Evolutionary conservation across 306 rosid genomes (phyloP).

Genomic region (Prunus salicina): DNA sequence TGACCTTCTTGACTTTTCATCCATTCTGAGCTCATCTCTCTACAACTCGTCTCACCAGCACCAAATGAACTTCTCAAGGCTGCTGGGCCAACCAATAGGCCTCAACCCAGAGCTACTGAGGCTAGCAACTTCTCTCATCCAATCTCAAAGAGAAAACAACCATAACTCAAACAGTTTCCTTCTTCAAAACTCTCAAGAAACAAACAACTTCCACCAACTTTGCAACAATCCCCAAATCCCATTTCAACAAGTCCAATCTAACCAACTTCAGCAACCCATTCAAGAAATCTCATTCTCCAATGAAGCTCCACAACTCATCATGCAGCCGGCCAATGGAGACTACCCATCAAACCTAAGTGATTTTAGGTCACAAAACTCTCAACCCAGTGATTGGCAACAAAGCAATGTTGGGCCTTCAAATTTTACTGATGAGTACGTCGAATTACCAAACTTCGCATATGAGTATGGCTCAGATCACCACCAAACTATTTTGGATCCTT

Average conservation of each 20-base stretch:
- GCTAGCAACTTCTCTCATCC: slow-evolving; percentile 65
- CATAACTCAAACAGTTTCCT: slow-evolving; percentile 9
- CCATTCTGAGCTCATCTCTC: slow-evolving; percentile 54
- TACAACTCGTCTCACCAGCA: slow-evolving; percentile 52
- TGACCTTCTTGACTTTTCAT: slow-evolving; percentile 71
- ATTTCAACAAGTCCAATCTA: slow-evolving; percentile 26
- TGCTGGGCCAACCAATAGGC: slow-evolving; percentile 42
- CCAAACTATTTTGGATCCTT: slow-evolving; percentile 30
- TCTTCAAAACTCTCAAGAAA: slow-evolving; percentile 27
- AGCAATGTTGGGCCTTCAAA: slow-evolving; percentile 24
- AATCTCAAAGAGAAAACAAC: slow-evolving; percentile 32
- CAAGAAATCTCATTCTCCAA: slow-evolving; percentile 34
- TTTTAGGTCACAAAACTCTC: slow-evolving; percentile 35
- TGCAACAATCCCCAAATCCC: slow-evolving; percentile 29
- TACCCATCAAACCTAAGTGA: slow-evolving; percentile 29
- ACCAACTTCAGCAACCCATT: slow-evolving; percentile 26
- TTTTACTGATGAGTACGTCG: slow-evolving; percentile 22
- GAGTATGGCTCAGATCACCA: slow-evolving; percentile 22
- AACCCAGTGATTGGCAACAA: slow-evolving; percentile 42
- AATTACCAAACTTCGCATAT: slow-evolving; percentile 30
- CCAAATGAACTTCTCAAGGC: slow-evolving; percentile 42
- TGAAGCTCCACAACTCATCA: slow-evolving; percentile 23
- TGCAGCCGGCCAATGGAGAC: slow-evolving; percentile 30
- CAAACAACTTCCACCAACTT: slow-evolving; percentile 21
- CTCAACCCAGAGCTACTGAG: slow-evolving; percentile 64